Base-by-base conservation (phyloP, 768 basidiomycete genomes). In the Daedaleopsis sinensis region DNA sequence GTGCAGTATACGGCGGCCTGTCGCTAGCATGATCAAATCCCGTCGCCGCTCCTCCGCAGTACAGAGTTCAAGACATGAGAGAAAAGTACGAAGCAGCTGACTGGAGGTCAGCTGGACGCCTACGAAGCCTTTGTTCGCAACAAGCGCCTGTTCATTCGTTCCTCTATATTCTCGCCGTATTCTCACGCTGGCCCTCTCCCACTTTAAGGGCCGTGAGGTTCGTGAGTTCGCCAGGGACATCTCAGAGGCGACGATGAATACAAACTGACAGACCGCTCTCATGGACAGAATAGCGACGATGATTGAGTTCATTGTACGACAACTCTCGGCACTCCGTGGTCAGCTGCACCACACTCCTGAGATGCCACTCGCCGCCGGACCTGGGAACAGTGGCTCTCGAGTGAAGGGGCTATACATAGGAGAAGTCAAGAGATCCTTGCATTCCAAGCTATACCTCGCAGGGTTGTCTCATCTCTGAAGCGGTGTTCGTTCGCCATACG, bases 331-430 rank as follows among this genome's bases (percentile, higher is more conserved):
- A 62, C 47, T 39, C n/a, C 21, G 44, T 38, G 61, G 61, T 62
- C 61, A 57, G 61, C 61, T 62, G 61, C 54, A 37, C 55, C 55
- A 57, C 55, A 50, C 24, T 43, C n/a, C 39, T 38, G 55, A 43
- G 48, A n/a, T 36, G 55, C n/a, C 51, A 57, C 52, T 52, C 44
- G 46, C 19, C 10, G n/a, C 19, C 39, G 27, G n/a, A 24, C 37
- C 49, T 61, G 61, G 55, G 61, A 62, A 52, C 15, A 23, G 13
- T 27, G 55, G 13, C 61, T 55, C 61, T 55, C 57, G 55, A 62
- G 32, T 47, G 23, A 19, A 24, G 35, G 43, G 35, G 43, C 44
- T 57, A 57, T 57, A 47, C 50, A 57, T 57, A 62, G 50, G 13
- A 21, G 32, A 39, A 16, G 55, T 53, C 55, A 57, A 62, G 50